Percentiles rank a stretch among this genome's conserved stretches.
These are phyloP conservation scores for Neonectria coccinea DNA, from an alignment of 2,329 filamentous ascomycete genomes.

Conservation along the genomic window DNA sequence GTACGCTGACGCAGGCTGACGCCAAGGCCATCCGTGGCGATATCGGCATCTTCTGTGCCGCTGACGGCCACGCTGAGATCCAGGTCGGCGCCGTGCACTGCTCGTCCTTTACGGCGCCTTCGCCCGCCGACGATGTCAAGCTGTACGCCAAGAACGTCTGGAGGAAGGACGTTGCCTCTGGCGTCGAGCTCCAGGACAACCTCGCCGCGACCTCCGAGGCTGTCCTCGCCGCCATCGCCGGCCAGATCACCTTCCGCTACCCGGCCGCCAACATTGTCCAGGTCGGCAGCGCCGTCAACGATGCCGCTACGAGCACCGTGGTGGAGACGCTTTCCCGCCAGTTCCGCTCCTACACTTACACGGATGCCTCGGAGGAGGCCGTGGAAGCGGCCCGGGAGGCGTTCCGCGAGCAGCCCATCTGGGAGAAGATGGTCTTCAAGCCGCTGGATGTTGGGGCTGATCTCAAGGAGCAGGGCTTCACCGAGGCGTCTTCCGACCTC, in stretches of 20 bases:
- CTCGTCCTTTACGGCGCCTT: background rate
- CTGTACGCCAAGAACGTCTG: conserved; percentile 1
- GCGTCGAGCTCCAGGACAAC: background rate
- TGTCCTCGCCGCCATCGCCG: background rate
- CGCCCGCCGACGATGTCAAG: conserved; percentile 1
- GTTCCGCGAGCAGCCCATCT: background rate
- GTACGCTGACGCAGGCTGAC: background rate
- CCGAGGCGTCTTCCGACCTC: background rate
- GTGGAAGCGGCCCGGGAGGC: background rate
- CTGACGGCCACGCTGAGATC: conserved; percentile 4
- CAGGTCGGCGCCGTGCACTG: conserved; percentile 1
- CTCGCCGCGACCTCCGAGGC: background rate
- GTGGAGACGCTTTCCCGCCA: conserved; percentile 1
- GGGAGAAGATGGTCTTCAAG: conserved; percentile 8
- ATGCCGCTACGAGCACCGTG: background rate
- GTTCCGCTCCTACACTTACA: conserved; percentile 4
- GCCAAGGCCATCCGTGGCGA: conserved; percentile 2
- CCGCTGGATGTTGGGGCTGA: background rate
- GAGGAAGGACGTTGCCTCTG: background rate
- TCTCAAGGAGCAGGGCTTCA: conserved; percentile 4
- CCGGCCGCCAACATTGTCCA: background rate
- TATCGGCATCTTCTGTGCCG: conserved; percentile 4
- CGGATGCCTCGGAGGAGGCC: background rate
- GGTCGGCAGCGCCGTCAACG: background rate
- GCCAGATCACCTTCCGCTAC: conserved; percentile 4